Evolutionary conservation across 768 basidiomycete species (phyloP).

Genomic region (Pleurotus sapidus): DNA sequence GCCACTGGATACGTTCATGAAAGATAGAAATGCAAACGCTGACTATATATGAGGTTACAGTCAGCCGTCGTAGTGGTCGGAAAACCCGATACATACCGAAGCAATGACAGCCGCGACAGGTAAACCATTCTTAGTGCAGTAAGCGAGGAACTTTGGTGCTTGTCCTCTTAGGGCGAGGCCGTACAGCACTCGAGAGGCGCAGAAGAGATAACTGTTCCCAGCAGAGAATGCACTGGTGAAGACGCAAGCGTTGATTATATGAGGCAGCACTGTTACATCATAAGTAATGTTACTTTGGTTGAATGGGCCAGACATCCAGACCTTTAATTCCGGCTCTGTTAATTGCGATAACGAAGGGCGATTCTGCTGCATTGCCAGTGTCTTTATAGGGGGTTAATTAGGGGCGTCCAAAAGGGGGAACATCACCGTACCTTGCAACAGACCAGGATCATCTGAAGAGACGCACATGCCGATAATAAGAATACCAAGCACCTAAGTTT

Average conservation of each 20-base stretch:
- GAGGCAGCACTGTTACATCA: constrained; percentile 44
- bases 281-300: background rate
- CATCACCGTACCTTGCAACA: constrained; percentile 35
- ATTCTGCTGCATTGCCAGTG: constrained; percentile 65
- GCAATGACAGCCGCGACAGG: constrained; percentile 38
- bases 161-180: constrained; percentile 52
- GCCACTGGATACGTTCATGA: constrained; percentile 63
- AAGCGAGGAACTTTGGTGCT: constrained; percentile 39
- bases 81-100: constrained; percentile 22
- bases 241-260: constrained; percentile 70
- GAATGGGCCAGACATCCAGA: no score
- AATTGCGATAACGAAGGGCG: constrained; percentile 86
- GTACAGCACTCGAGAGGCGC: constrained; percentile 47
- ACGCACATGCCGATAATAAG: constrained; percentile 80
- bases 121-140: constrained; percentile 46
- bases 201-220: constrained; percentile 64
- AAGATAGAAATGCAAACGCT: constrained; percentile 48
- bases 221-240: constrained; percentile 75
- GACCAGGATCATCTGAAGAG: constrained; percentile 54
- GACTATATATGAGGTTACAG: constrained; percentile 19
- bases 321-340: constrained; percentile 67
- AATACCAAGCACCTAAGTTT: constrained; percentile 58
- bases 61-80: background rate
- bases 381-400: constrained; percentile 15
- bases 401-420: background rate